Base-by-base conservation (phyloP, 2,329 filamentous ascomycete species). In the Beauveria medogensis region DNA sequence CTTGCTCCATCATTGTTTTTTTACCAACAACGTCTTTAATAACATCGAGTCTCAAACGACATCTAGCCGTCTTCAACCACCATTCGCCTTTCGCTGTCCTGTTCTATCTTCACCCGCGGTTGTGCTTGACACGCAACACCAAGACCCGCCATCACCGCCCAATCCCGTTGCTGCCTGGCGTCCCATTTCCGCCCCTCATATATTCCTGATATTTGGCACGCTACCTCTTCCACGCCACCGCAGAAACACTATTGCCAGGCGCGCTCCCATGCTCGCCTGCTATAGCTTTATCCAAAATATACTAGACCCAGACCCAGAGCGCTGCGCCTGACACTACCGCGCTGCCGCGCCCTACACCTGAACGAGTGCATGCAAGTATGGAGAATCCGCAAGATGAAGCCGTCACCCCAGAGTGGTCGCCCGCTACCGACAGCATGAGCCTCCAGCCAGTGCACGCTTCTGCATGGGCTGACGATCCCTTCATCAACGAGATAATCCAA, bases 81-180 rank as follows among this genome's bases (percentile, higher is more conserved):
- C 3, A 41, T 16, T 41, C 48, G 30, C 50, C 16, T 28, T 20
- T 37, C 26, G 28, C 44, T 47, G 24, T 22, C 37, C 30, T 44
- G 46, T 34, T 44, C 34, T 14, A 12, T 10, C 26, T 44, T 51
- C 46, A 34, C 41, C 20, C 24, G 40, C 54, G 16, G 34, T 40
- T 43, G 46, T 59, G 40, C 47, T 59, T 37, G 26, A 34, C 56
- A 34, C 56, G 37, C 56, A 59, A 52, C 56, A 43, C 56, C 56
- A 59, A 22, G 47, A 44, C 56, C 56, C 56, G 55, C 47, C 46
- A 59, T 59, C 46, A 59, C 47, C 46, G n/a, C 47, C 56, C 46
- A 52, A 59, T 52, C 47, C 56, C 24, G 47, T 34, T 59, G 56
- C 56, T 59, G 56, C 46, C 56, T 57, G 47, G 37, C 56, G 37